Conservation (phyloP, 2,329 filamentous ascomycete species). For the Sarocladium strictum region DNA sequence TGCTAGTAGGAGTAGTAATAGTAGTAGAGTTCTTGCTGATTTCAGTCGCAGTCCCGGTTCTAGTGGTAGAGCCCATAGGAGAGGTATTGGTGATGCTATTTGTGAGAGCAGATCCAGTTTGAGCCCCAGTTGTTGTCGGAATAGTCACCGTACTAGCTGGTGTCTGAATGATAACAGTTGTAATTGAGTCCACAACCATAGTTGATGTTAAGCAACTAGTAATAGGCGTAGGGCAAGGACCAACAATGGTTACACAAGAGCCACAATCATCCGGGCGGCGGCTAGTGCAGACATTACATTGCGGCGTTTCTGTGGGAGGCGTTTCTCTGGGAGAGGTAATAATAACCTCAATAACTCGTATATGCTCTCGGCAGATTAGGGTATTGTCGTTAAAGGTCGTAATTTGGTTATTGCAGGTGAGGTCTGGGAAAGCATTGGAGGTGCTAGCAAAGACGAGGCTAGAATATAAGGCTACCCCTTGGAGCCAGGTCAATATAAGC, state of each 20-base stretch:
- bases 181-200: too few relatives aligned
- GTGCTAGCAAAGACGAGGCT: too few relatives aligned
- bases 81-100: too few relatives aligned
- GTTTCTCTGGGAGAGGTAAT: not conserved
- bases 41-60: not conserved
- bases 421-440: not conserved
- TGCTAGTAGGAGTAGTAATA: not conserved
- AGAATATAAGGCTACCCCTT: not conserved
- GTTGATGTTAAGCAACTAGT: too few relatives aligned
- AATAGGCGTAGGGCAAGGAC: too few relatives aligned
- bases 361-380: not conserved
- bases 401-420: not conserved
- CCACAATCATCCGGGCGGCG: not conserved
- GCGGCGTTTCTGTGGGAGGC: not conserved
- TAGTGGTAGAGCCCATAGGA: not conserved
- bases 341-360: too few relatives aligned
- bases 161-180: too few relatives aligned
- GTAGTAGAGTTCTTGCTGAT: not conserved
- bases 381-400: not conserved
- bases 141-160: not conserved
- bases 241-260: too few relatives aligned
- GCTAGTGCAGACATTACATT: not conserved
- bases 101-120: too few relatives aligned
- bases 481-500: not conserved
- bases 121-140: not conserved